Base-by-base conservation (phyloP, 2,329 filamentous ascomycete species). In the Fusarium equiseti region DNA sequence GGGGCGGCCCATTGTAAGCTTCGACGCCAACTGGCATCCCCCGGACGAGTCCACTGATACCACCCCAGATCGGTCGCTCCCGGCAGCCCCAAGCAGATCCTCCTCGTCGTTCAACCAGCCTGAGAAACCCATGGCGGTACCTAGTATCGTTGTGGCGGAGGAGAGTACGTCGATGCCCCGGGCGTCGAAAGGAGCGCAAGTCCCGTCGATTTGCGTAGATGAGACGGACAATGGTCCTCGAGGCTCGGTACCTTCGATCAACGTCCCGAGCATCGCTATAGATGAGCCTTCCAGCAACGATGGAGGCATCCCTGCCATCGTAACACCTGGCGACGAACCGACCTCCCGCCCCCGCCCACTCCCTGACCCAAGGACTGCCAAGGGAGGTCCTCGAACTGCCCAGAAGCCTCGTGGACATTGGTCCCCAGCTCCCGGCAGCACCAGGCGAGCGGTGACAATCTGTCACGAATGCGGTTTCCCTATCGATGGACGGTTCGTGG, bases 1-100 rank as follows among this genome's bases (percentile, higher is more conserved):
- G 75, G 94, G 94, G 75, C 90, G 95, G 78, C 95, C 95, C 70
- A 98, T 98, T 85, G 95, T 98, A 86, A 98, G 95, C 87, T 98
- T 98, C 86, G 89, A 97, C 82, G 88, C 88, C 77, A 88, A 91
- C 79, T 97, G 93, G 90, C 92, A 90, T 85, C 88, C 90, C 78
- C 88, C 88, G 79, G 90, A 92, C 79, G 85, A 88, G 84, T 85
- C 84, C 81, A 86, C 92, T 86, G 91, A 94, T 89, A 82, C 88
- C 83, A 92, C 73, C 76, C 79, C 80, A 83, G 81, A 86, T 71
- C 76, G 74, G 74, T 74, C 77, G 70, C 66, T 63, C 73, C 73
- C 75, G 76, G 72, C 77, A 76, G 59, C 66, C 62, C 70, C 73
- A 66, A 66, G 53, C 60, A 75, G 70, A 49, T 59, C 72, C 55